A percentile compares a stretch with the other conserved stretches of the same genome.
Conservation (phyloP, 179 eudicot species). For the Spinacia oleracea region DNA sequence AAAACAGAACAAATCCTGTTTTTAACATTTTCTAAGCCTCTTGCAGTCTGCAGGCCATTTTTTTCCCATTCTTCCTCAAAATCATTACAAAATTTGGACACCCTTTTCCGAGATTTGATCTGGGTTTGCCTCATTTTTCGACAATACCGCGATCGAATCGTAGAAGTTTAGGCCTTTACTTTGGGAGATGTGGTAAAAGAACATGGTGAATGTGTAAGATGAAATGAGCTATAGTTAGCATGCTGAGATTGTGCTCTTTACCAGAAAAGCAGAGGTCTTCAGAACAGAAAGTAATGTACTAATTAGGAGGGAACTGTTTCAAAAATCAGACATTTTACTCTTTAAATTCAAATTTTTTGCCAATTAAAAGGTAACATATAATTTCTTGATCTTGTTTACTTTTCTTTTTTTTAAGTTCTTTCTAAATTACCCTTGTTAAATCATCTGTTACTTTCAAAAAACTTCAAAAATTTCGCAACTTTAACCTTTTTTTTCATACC, state of each 20-base stretch:
- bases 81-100: constrained; percentile 8
- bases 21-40: background rate
- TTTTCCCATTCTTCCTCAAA: constrained; percentile 3
- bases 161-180: background rate
- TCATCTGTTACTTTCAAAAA: constrained; percentile 31
- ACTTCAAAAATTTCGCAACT: constrained; percentile 32
- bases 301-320: constrained; percentile 50
- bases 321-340: constrained; percentile 29
- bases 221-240: constrained; percentile 23
- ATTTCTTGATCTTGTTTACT: constrained; percentile 19
- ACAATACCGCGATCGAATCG: background rate
- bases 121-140: constrained; percentile 20
- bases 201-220: constrained; percentile 11
- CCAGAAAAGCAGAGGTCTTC: constrained; percentile 41
- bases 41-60: constrained; percentile 20
- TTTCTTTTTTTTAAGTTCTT: constrained; percentile 13
- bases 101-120: constrained; percentile 28
- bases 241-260: constrained; percentile 30
- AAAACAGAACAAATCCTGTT: background rate
- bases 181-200: constrained; percentile 3
- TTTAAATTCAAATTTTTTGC: constrained; percentile 48
- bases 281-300: constrained; percentile 18
- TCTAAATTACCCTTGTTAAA: constrained; percentile 18
- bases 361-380: constrained; percentile 47
- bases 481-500: constrained; percentile 7